These are phyloP conservation scores for Kalmanozyma brasiliensis DNA, from an alignment of 1,284 basidiomycete genomes.

Conservation along the genomic window DNA sequence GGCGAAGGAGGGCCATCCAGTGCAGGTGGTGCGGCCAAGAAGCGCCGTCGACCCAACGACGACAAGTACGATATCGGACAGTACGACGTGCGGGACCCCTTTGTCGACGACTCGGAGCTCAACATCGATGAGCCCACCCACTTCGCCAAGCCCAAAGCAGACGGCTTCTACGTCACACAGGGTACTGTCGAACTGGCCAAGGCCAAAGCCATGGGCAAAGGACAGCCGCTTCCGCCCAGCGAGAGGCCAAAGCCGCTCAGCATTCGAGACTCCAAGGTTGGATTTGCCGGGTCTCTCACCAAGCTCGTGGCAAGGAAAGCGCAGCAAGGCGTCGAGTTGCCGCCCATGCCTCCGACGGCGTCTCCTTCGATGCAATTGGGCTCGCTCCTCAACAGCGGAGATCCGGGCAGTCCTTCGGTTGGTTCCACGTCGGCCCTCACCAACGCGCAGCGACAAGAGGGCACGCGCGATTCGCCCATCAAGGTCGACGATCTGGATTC, in stretches of 20 bases:
- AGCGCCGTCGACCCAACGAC: conserved; percentile 40
- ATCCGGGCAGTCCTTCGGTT: conserved; percentile 22
- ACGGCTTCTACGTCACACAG: conserved; percentile 84
- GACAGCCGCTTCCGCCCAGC: conserved; percentile 15
- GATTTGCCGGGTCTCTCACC: conserved; percentile 55
- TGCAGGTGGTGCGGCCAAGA: conserved; percentile 28
- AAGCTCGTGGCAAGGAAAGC: conserved; percentile 57
- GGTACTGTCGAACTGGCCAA: conserved; percentile 65
- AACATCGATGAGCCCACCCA: conserved; percentile 87
- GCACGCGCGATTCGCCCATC: conserved; percentile 74
- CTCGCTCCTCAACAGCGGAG: conserved; percentile 43
- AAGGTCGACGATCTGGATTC: conserved; percentile 70
- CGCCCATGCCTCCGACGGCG: conserved; percentile 22
- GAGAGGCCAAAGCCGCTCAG: conserved; percentile 35
- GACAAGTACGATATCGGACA: conserved; percentile 66
- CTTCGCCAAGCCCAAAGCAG: conserved; percentile 91
- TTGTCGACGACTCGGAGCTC: conserved; percentile 97
- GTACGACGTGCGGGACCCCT: conserved; percentile 90
- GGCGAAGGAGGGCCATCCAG: conserved; percentile 12
- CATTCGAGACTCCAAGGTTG: conserved; percentile 46
- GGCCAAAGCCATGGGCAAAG: conserved; percentile 34
- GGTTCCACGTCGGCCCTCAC: conserved; percentile 30
- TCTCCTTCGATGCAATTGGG: conserved; percentile 45
- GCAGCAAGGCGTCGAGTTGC: conserved; percentile 27
- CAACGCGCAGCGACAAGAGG: conserved; percentile 67